A percentile compares a stretch with the other conserved stretches of the same genome.
phyloP scores from a whole-genome alignment of 495 filamentous ascomycete species.

The Tuber microsphaerosporum region DNA sequence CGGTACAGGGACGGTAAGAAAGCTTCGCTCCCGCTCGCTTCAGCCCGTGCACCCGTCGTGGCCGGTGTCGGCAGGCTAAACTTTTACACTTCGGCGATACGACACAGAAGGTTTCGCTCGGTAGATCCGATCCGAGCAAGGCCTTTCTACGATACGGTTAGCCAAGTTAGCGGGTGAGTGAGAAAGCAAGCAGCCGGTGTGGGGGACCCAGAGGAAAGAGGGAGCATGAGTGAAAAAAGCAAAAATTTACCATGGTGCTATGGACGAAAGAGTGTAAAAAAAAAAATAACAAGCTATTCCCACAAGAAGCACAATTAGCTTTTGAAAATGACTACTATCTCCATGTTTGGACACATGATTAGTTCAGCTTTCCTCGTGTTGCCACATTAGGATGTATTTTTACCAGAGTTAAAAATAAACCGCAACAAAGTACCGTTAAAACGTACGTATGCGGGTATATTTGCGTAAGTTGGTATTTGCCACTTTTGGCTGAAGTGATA shows the following conservation, averaged over 20 bases:
- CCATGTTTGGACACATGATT: neutral
- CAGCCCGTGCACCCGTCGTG: conserved; percentile 1
- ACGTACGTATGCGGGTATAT: neutral
- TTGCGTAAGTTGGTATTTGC: neutral
- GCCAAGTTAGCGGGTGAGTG: neutral
- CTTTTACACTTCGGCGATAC: neutral
- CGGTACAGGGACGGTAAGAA: neutral
- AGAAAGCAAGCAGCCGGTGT: neutral
- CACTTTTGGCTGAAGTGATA: neutral
- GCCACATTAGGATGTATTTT: conserved; percentile 4
- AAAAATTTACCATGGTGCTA: too few species aligned
- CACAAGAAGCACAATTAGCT: neutral
- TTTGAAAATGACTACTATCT: neutral
- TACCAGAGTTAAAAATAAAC: conserved; percentile 3
- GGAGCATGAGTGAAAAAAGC: neutral
- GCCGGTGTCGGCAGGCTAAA: conserved; percentile 3
- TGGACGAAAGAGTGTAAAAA: neutral
- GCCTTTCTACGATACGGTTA: neutral
- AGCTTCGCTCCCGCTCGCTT: conserved; percentile 11
- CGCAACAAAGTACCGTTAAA: neutral
- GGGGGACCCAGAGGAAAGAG: neutral
- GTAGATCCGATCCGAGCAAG: conserved; percentile 1
- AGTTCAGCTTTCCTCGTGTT: neutral
- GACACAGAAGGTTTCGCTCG: neutral
- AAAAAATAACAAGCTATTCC: neutral